Conservation (phyloP, 306 rosid species). For the Rubus parviflorus region DNA sequence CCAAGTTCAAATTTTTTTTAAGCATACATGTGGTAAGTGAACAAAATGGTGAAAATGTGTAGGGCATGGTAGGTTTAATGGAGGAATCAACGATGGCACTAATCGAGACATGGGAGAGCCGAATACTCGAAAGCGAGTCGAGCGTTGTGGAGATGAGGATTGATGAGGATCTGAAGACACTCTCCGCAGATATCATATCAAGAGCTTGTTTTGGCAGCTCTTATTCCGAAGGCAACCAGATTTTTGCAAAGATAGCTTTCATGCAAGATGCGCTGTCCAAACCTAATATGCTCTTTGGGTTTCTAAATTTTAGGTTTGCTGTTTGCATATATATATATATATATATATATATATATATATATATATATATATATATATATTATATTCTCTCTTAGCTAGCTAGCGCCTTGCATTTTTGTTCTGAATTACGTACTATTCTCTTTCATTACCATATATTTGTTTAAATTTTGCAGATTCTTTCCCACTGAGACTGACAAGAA, state of each 20-base stretch:
- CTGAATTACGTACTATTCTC: neutral
- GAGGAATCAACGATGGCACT: constrained; percentile 12
- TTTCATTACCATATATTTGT: neutral
- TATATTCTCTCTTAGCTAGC: neutral
- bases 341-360: too few relatives aligned
- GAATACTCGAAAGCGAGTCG: neutral
- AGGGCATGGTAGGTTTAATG: constrained; percentile 10
- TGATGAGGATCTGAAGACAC: constrained; percentile 13
- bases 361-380: too few relatives aligned
- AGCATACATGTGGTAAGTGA: neutral
- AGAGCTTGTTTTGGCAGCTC: constrained; percentile 20
- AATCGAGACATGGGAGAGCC: constrained; percentile 11
- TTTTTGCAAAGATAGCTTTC: constrained; percentile 15
- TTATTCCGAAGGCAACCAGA: constrained; percentile 19
- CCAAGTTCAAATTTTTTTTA: neutral
- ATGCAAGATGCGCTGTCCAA: constrained; percentile 7
- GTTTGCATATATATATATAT: neutral
- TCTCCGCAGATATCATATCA: constrained; percentile 12
- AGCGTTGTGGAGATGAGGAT: neutral
- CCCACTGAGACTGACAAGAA: constrained; percentile 15
- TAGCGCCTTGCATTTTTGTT: neutral
- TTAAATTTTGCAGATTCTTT: neutral
- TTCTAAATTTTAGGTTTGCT: constrained; percentile 12
- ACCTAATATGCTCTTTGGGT: constrained; percentile 8
- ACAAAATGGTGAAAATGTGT: neutral